These are phyloP conservation scores for Geranium incanum DNA, from an alignment of 441 rosid genomes.

Conservation along the genomic window DNA sequence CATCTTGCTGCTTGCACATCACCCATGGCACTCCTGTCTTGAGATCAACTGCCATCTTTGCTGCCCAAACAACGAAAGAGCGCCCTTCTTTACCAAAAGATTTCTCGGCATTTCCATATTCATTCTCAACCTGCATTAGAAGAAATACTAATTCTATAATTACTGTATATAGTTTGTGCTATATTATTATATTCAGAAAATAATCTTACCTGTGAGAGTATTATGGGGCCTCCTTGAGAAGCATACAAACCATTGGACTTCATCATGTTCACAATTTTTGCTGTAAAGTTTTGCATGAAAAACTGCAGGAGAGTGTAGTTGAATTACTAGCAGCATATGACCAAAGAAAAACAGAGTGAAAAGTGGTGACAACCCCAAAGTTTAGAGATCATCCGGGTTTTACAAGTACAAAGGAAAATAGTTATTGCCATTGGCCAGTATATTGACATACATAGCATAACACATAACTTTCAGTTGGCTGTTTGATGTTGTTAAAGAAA, in stretches of 20 bases:
- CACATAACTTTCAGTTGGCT: too few species aligned
- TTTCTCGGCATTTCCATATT: slow-evolving; percentile 46
- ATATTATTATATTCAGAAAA: background rate
- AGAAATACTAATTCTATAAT: background rate
- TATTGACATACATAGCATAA: too few species aligned
- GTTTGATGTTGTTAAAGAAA: too few species aligned
- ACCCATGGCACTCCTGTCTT: slow-evolving; percentile 66
- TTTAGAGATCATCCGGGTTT: too few species aligned
- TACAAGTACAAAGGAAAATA: too few species aligned
- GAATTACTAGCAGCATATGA: too few species aligned
- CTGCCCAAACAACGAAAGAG: slow-evolving; percentile 53
- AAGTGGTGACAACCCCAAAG: too few species aligned
- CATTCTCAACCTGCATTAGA: slow-evolving; percentile 52
- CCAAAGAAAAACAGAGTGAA: too few species aligned
- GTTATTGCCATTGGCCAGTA: too few species aligned
- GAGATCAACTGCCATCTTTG: slow-evolving; percentile 50
- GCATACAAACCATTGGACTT: slow-evolving; percentile 60
- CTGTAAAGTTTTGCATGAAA: slow-evolving; percentile 55
- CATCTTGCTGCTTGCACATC: slow-evolving; percentile 68
- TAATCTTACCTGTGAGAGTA: slow-evolving; percentile 50
- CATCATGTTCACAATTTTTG: slow-evolving; percentile 54
- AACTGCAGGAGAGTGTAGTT: slow-evolving; percentile 20
- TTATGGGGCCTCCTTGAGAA: slow-evolving; percentile 67
- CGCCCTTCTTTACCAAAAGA: slow-evolving; percentile 47
- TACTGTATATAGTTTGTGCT: background rate